These are phyloP conservation scores for Rhizomucor miehei DNA, from an alignment of 371 early-diverging fungal genomes.

Conservation along the genomic window DNA sequence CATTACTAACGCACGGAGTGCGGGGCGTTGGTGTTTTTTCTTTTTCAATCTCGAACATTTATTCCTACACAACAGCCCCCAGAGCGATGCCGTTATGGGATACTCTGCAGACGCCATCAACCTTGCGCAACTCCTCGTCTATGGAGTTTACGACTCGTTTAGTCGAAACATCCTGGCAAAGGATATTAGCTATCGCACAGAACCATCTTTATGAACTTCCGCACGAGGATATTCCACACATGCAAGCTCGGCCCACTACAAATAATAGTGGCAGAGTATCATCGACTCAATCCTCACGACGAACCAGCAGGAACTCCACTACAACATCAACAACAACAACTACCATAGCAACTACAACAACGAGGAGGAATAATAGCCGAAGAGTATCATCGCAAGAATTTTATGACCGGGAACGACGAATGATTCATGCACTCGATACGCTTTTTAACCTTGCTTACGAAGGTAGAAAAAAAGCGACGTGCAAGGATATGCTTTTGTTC, in stretches of 20 bases:
- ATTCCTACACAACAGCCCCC: too few species aligned
- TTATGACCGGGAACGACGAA: constrained; percentile 23
- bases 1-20: too few species aligned
- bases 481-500: too few species aligned
- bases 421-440: constrained; percentile 23
- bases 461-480: constrained; percentile 26
- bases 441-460: constrained; percentile 22
- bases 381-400: constrained; percentile 12
- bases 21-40: too few species aligned
- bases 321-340: not conserved
- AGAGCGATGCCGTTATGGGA: constrained; percentile 5
- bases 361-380: not conserved
- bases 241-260: too few species aligned
- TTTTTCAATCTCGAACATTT: too few species aligned
- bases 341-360: not conserved
- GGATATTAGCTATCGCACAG: constrained; percentile 18
- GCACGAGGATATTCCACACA: not conserved
- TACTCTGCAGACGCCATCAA: too few species aligned
- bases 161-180: constrained; percentile 18
- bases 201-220: constrained; percentile 15
- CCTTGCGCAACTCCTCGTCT: constrained; percentile 3
- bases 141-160: constrained; percentile 12
- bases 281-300: too few species aligned
- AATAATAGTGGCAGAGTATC: too few species aligned
- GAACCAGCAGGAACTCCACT: too few species aligned